Base-by-base conservation (phyloP, 768 basidiomycete genomes). In the Suillus placidus region DNA sequence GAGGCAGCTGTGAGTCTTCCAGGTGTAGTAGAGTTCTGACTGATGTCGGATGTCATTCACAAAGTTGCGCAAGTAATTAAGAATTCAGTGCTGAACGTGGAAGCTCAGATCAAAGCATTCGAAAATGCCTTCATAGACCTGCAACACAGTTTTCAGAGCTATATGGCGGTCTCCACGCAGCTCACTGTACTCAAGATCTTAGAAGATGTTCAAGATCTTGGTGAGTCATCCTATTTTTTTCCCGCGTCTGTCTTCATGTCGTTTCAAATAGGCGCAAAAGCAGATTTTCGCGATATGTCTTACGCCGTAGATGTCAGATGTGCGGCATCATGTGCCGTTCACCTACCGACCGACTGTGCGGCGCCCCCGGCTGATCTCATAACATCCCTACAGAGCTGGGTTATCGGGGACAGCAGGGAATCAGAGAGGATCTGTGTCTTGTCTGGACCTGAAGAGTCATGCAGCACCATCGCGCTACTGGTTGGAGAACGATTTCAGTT, bases 381-480 rank as follows among this genome's bases (percentile, higher is more conserved):
- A n/a, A n/a, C 54, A 13, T 55, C 54, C 34, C 12, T 55, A 7
- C 54, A 55, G 12, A 40, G 37, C 23, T 73, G 73, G 73, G 62
- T 66, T 3, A 58, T 63, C 35, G 60, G 65, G 3, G 64, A 43
- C 62, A 69, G 54, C 34, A 55, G 34, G 20, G 32, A 64, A 45
- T 60, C 63, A 63, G 65, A 40, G 51, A 69, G 70, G 23, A 66
- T 78, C 45, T 76, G 68, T 45, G 62, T 74, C 14, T 73, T 78
- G 23, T 68, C 65, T 8, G 77, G 77, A 2, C 68, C 68, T 34
- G 68, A 71, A 1, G 73, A 71, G 23, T 77, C 70, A 1, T 79
- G 78, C 56, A 72, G 77, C 12, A 65, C 76, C 0, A 63, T 78
- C 23, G 78, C 77, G 4, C 71, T 74, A 56, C 68, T 71, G 3